Base-by-base conservation (phyloP, 1,284 basidiomycete genomes). In the Rhodotorula sp. region DNA sequence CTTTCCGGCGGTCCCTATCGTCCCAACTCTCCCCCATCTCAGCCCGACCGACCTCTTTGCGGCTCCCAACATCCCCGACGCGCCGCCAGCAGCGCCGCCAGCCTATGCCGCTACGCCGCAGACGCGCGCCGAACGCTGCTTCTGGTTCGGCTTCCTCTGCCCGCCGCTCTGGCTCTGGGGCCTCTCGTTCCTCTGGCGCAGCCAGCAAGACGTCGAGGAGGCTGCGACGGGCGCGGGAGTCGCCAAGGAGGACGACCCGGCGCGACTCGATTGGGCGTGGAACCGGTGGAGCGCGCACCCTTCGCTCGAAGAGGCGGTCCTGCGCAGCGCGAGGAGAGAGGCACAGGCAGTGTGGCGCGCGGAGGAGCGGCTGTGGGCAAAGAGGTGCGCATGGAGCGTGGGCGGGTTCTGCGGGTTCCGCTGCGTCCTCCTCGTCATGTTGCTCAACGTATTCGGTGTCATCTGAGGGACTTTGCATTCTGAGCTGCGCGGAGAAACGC, bases 291-390 rank as follows among this genome's bases (percentile, higher is more conserved):
- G n/a, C 9, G 25, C 7, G 25, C 17, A 10, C 5, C 14, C 1
- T 10, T n/a, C 44, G 19, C 54, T 46, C 34, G 52, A 50, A 25
- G 58, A 4, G 19, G 19, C n/a, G 3, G 45, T 25, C 1, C 9
- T 46, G 25, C 25, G 23, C 52, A 46, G 58, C 27, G 58, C 57
- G 5, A 41, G 44, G 34, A 3, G 34, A 21, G 64, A 70, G 56
- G 52, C 49, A 10, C 9, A 61, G 19, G 41, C 7, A 41, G 3
- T 41, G 46, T 71, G 68, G 72, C 62, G 65, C 34, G 57, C 68
- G 54, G 70, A 74, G 41, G 72, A 74, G 52, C 23, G 14, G 13
- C 10, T 71, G 10, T 74, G 72, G 72, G 68, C 66, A n/a, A 44
- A 58, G 53, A 48, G 72, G 60, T 74, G 72, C 25, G 46, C n/a